Base-by-base conservation (phyloP, 257 asterid genomes). In the Solanum ahanhuiri region DNA sequence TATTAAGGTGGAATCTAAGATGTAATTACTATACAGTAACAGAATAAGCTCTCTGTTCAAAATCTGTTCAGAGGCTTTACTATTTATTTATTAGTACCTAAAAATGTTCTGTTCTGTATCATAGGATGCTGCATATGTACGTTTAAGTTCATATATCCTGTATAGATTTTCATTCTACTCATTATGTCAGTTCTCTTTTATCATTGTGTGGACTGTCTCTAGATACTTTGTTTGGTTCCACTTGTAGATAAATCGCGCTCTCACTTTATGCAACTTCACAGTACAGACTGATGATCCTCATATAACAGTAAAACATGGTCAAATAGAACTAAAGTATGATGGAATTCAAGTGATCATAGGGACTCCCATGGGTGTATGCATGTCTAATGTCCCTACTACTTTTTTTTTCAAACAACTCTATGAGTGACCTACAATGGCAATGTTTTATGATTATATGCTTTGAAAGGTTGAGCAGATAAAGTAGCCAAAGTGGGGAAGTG, bases 381-480 rank as follows among this genome's bases (percentile, higher is more conserved):
- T 73, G 34, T 75, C 3, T 39, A 75, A 39, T n/a, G 82, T 75
- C 82, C 82, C 82, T 75, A 75, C 51, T 18, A 35, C 81, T 72
- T 9, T 17, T 4, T 67, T 72, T 18, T 20, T 0, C n/a, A 72
- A 34, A 64, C 25, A 85, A 86, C 64, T 35, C 23, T 1, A 43
- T 20, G 35, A 73, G 84, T 57, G 86, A 85, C 92, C 82, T 86
- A 86, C 88, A 76, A 10, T 81, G 85, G 83, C 85, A 88, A 83
- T 9, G 87, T 33, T 90, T 58, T 84, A 86, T 85, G 85, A 91
- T 91, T 73, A 88, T 89, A 72, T 57, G 88, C 48, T 86, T 89
- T 91, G 87, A 89, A 86, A 91, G 88, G 89, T 76, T 89, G 87
- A 58, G 51, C 20, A 48, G 11, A 73, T 48, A 83, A 90, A 91